Percentiles rank a stretch among this genome's conserved stretches.
phyloP scores from a whole-genome alignment of 805 yeast species.

The Candida glaebosa region DNA sequence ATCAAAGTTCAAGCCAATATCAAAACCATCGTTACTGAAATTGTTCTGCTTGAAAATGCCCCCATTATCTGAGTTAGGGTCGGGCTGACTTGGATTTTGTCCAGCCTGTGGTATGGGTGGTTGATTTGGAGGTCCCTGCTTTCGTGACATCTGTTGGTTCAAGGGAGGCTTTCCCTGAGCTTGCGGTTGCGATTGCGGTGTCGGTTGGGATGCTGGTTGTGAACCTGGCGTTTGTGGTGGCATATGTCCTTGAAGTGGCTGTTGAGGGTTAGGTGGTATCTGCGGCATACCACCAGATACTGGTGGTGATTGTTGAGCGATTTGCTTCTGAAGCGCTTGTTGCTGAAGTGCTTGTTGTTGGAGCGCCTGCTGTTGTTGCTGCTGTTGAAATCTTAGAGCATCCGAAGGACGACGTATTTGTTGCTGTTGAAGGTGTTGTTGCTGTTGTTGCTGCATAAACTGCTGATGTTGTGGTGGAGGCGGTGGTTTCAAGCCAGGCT shows the following conservation, averaged over 20 bases:
- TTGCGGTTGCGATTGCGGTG: constrained; percentile 9
- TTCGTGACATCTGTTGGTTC: not conserved
- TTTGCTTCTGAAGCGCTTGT: not conserved
- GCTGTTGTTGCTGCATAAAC: not conserved
- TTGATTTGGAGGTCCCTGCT: constrained; percentile 8
- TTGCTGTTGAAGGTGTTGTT: not conserved
- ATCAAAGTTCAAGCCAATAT: not conserved
- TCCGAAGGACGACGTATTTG: not conserved
- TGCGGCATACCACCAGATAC: not conserved
- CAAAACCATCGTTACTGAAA: not conserved
- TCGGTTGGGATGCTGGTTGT: constrained; percentile 6
- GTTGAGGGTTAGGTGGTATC: not conserved
- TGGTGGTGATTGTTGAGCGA: not conserved
- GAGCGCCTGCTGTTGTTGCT: not conserved
- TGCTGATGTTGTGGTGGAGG: not conserved
- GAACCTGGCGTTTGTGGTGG: not conserved
- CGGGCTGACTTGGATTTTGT: not conserved
- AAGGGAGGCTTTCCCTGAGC: constrained; percentile 8
- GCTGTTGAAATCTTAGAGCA: not conserved
- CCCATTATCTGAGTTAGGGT: not conserved
- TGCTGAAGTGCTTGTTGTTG: constrained; percentile 3
- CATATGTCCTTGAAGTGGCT: not conserved
- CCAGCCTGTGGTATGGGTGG: not conserved
- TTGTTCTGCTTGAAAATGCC: not conserved
- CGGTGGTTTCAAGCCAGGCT: constrained; percentile 1